Percentiles rank a stretch among this genome's conserved stretches.
Evolutionary conservation across 306 rosid genomes (phyloP).

Genomic region (Malus sieversii): DNA sequence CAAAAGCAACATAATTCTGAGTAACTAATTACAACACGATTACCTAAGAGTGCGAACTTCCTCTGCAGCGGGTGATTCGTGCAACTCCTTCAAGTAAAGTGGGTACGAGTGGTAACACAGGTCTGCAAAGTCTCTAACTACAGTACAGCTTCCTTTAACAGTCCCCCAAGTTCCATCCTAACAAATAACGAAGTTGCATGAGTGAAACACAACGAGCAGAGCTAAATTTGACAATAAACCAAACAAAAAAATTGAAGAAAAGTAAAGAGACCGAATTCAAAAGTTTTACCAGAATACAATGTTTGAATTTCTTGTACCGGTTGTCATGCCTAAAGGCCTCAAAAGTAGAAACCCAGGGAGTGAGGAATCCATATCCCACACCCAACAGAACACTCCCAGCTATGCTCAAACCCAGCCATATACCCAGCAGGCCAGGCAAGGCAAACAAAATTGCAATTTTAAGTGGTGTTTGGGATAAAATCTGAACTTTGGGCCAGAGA

Average conservation of each 20-base stretch:
- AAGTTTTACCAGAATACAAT: constrained; percentile 54
- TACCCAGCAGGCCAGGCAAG: constrained; percentile 64
- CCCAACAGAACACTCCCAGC: constrained; percentile 72
- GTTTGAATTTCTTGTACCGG: constrained; percentile 49
- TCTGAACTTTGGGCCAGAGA: too few species aligned
- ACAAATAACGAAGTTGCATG: constrained; percentile 16
- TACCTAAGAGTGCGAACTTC: constrained; percentile 57
- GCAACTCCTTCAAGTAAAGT: constrained; percentile 63
- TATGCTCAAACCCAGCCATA: constrained; percentile 78
- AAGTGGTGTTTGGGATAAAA: too few species aligned
- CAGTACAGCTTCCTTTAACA: constrained; percentile 76
- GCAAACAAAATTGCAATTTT: constrained; percentile 60
- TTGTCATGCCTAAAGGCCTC: constrained; percentile 70
- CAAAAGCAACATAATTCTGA: background rate
- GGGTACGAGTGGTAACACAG: constrained; percentile 68
- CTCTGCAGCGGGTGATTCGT: constrained; percentile 45
- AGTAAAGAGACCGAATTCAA: background rate
- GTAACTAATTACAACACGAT: background rate
- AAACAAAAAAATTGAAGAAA: background rate
- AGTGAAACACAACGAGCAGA: background rate
- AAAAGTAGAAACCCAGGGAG: constrained; percentile 84
- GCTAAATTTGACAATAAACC: background rate
- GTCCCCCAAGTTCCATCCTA: constrained; percentile 89
- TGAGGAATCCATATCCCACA: constrained; percentile 70
- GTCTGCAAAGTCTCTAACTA: constrained; percentile 82